These are phyloP conservation scores for Flammula alnicola DNA, from an alignment of 1,284 basidiomycete genomes.

Conservation along the genomic window DNA sequence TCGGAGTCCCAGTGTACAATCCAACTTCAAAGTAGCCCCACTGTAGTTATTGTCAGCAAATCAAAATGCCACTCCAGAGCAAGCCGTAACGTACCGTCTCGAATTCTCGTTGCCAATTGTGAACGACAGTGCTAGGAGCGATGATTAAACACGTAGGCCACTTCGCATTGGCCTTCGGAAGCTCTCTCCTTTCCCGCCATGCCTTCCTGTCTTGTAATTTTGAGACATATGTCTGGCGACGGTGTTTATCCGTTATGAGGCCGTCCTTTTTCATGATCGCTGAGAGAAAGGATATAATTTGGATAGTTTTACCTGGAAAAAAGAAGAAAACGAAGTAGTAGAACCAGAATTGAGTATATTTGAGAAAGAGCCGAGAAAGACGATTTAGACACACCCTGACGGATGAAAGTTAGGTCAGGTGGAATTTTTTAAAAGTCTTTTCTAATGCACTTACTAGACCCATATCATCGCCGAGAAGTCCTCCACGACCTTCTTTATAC, in stretches of 20 bases:
- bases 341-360: too few relatives aligned
- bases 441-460: slow-evolving; percentile 65
- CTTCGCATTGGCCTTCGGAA: slow-evolving; percentile 67
- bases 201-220: slow-evolving; percentile 61
- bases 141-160: slow-evolving; percentile 87
- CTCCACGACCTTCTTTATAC: slow-evolving; percentile 68
- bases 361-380: too few relatives aligned
- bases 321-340: not conserved
- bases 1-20: slow-evolving; percentile 57
- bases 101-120: slow-evolving; percentile 85
- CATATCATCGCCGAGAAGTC: slow-evolving; percentile 89
- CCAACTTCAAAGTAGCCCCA: slow-evolving; percentile 86
- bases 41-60: slow-evolving; percentile 36
- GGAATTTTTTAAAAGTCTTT: too few relatives aligned
- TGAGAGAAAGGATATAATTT: slow-evolving; percentile 84
- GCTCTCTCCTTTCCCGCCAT: slow-evolving; percentile 53
- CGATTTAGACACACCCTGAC: slow-evolving; percentile 29
- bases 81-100: slow-evolving; percentile 46
- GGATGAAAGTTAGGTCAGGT: slow-evolving; percentile 7
- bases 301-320: slow-evolving; percentile 82
- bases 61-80: not conserved
- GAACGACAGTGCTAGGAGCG: slow-evolving; percentile 77
- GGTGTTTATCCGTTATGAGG: slow-evolving; percentile 58
- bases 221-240: slow-evolving; percentile 66
- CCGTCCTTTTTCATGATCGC: slow-evolving; percentile 86